These are phyloP conservation scores for Vitis hybrid DNA, from an alignment of 177 flowering plant species.

Conservation along the genomic window DNA sequence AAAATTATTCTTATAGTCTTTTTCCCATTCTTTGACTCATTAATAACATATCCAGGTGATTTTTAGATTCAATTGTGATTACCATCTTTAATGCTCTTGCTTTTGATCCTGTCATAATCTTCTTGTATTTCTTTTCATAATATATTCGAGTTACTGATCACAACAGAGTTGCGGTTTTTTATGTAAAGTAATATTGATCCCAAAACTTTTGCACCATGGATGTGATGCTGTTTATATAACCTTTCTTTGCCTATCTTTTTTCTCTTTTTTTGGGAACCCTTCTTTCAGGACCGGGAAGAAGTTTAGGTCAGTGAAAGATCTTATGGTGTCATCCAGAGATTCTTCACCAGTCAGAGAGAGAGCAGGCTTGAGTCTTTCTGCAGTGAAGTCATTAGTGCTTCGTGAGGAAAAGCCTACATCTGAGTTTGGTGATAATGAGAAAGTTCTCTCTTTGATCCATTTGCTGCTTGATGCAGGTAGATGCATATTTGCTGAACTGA, in stretches of 20 bases:
- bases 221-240: not conserved
- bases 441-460: conserved; percentile 42
- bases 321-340: conserved; percentile 54
- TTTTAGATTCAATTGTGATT: not conserved
- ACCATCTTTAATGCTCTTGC: too few species aligned
- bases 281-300: conserved; percentile 60
- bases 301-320: conserved; percentile 64
- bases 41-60: too few species aligned
- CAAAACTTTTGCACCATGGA: not conserved
- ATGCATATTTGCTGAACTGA: conserved; percentile 18
- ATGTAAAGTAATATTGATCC: not conserved
- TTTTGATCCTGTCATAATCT: too few species aligned
- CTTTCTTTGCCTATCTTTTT: not conserved
- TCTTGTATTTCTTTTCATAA: not conserved
- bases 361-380: conserved; percentile 72
- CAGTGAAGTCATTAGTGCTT: conserved; percentile 78
- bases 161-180: not conserved
- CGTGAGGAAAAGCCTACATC: conserved; percentile 62
- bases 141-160: not conserved
- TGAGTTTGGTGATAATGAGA: conserved; percentile 57
- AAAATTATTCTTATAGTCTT: too few species aligned
- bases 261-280: not conserved
- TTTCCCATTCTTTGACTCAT: too few species aligned
- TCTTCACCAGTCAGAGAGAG: conserved; percentile 83
- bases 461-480: conserved; percentile 70